Conservation (phyloP, 768 basidiomycete species). For the Phlegmacium glaucopus region DNA sequence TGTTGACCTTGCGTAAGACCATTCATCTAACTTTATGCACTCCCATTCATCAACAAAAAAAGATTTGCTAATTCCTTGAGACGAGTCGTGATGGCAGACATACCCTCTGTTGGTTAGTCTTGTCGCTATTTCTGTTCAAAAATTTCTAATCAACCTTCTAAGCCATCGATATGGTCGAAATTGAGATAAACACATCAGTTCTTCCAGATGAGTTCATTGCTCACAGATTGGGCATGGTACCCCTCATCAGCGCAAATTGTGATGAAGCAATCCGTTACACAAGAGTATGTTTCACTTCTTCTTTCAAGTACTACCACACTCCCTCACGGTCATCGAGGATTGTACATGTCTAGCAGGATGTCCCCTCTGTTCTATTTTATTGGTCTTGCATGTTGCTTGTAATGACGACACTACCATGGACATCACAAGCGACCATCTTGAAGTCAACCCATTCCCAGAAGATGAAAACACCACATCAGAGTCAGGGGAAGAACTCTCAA, state of each 20-base stretch:
- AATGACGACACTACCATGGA: slow-evolving; percentile 73
- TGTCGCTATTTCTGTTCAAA: no score
- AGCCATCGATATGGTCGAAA: slow-evolving; percentile 98
- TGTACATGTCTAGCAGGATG: slow-evolving; percentile 87
- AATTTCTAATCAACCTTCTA: not conserved
- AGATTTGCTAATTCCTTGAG: slow-evolving; percentile 95
- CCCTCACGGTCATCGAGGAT: slow-evolving; percentile 52
- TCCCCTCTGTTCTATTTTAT: slow-evolving; percentile 78
- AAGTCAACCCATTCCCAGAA: slow-evolving; percentile 44
- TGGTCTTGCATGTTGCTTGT: slow-evolving; percentile 77
- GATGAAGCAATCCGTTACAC: slow-evolving; percentile 85
- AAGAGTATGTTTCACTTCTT: slow-evolving; percentile 43
- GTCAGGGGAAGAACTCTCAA: slow-evolving; percentile 68
- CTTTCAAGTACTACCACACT: slow-evolving; percentile 1
- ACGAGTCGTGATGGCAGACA: slow-evolving; percentile 93
- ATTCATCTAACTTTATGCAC: not conserved
- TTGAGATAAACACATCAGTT: slow-evolving; percentile 87
- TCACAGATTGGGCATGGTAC: slow-evolving; percentile 93
- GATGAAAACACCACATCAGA: slow-evolving; percentile 34
- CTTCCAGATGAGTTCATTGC: slow-evolving; percentile 97
- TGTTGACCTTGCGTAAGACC: slow-evolving; percentile 88
- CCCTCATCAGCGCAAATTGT: slow-evolving; percentile 82
- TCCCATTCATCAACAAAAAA: slow-evolving; percentile 2
- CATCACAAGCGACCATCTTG: slow-evolving; percentile 83
- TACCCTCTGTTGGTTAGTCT: slow-evolving; percentile 87